Percentiles rank a stretch among this genome's conserved stretches.
Evolutionary conservation across 2,329 filamentous ascomycete species (phyloP).

Genomic region (Tolypocladium endophyticum): DNA sequence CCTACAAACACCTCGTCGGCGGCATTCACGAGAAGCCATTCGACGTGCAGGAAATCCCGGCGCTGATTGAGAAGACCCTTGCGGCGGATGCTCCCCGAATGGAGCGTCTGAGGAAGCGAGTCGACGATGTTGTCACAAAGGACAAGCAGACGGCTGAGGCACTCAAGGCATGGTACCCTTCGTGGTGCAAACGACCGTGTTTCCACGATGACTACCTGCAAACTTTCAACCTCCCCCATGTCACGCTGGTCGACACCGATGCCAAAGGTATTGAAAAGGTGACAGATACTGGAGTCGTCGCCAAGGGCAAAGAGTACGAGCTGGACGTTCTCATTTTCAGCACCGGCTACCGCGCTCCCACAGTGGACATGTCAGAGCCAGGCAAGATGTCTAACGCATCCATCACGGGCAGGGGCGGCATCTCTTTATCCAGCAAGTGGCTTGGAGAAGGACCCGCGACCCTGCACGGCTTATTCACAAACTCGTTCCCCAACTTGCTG

Average conservation of each 20-base stretch:
- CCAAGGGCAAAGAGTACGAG: constrained; percentile 34
- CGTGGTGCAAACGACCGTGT: constrained; percentile 52
- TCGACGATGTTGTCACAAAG: constrained; percentile 38
- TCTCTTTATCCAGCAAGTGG: constrained; percentile 35
- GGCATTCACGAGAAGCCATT: constrained; percentile 8
- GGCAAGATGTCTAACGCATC: constrained; percentile 5
- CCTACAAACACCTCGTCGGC: constrained; percentile 27
- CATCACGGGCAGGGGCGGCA: constrained; percentile 31
- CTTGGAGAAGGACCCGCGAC: constrained; percentile 29
- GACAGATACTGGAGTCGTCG: constrained; percentile 35
- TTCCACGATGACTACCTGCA: constrained; percentile 51
- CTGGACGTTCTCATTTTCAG: constrained; percentile 23
- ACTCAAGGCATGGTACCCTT: constrained; percentile 49
- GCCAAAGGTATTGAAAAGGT: constrained; percentile 38
- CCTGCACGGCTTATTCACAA: constrained; percentile 37
- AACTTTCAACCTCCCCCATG: constrained; percentile 47
- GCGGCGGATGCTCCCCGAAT: constrained; percentile 29
- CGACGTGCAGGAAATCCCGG: constrained; percentile 10
- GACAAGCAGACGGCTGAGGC: constrained; percentile 37
- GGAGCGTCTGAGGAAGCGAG: constrained; percentile 33
- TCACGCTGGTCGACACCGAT: constrained; percentile 49
- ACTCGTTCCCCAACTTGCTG: constrained; percentile 46
- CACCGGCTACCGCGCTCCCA: constrained; percentile 25
- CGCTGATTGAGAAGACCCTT: constrained; percentile 22
- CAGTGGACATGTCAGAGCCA: constrained; percentile 18